phyloP scores from a whole-genome alignment of 176 grass and related monocot species.

The Carex scoparia region DNA sequence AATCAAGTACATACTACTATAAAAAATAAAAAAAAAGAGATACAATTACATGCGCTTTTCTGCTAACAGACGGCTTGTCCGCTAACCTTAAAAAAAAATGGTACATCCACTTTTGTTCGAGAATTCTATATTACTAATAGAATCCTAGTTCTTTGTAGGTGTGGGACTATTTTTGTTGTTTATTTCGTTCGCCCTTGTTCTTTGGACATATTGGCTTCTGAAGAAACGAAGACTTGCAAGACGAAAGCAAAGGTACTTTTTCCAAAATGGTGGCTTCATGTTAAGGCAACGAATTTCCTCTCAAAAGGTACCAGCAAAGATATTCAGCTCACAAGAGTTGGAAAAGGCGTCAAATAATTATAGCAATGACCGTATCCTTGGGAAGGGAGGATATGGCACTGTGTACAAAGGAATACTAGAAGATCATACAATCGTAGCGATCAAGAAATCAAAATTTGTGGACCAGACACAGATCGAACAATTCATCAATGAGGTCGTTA shows the following conservation, averaged over 20 bases:
- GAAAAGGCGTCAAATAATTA: constrained; percentile 46
- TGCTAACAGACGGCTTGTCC: too few relatives aligned
- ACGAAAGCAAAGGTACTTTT: constrained; percentile 37
- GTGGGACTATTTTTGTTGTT: constrained; percentile 29
- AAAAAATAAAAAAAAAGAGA: background rate
- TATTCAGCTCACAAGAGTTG: constrained; percentile 48
- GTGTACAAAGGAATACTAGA: constrained; percentile 48
- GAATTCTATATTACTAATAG: background rate
- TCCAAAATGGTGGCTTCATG: constrained; percentile 48
- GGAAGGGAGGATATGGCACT: constrained; percentile 51
- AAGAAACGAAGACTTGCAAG: constrained; percentile 30
- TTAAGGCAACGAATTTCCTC: constrained; percentile 46
- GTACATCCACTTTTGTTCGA: background rate
- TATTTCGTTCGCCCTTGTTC: constrained; percentile 25
- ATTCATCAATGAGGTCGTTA: constrained; percentile 51
- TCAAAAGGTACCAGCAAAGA: constrained; percentile 18
- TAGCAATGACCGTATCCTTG: constrained; percentile 32
- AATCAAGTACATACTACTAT: background rate
- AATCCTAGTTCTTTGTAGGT: constrained; percentile 19
- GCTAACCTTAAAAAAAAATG: too few relatives aligned
- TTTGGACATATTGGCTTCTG: constrained; percentile 37
- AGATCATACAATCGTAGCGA: constrained; percentile 32
- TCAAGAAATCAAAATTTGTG: constrained; percentile 46
- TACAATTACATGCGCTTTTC: background rate
- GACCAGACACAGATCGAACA: constrained; percentile 57